Percentiles rank a stretch among this genome's conserved stretches.
Conservation (phyloP, 2,329 filamentous ascomycete species). For the Phaeosphaeriaceae sp. region DNA sequence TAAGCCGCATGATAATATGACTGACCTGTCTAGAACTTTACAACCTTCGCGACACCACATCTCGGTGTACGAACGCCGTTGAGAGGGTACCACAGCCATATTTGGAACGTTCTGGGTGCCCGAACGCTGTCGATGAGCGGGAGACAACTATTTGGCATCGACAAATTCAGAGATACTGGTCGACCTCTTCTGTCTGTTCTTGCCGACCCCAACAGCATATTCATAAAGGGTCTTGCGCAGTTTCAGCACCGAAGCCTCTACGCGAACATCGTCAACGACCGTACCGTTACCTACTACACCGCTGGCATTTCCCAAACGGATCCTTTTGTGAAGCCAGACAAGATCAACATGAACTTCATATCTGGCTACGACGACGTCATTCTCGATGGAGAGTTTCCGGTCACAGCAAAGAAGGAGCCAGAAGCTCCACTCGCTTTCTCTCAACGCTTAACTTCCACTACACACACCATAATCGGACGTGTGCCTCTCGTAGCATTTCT, state of each 20-base stretch:
- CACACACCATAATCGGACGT: constrained; percentile 55
- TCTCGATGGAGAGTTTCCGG: constrained; percentile 70
- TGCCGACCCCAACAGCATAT: constrained; percentile 83
- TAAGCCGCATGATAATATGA: constrained; percentile 24
- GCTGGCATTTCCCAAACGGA: constrained; percentile 78
- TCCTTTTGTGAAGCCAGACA: constrained; percentile 73
- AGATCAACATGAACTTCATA: constrained; percentile 75
- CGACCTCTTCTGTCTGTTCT: constrained; percentile 80
- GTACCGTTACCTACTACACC: constrained; percentile 82
- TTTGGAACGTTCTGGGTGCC: constrained; percentile 81
- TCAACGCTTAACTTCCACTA: constrained; percentile 43
- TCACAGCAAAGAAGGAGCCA: constrained; percentile 54
- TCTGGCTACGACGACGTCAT: constrained; percentile 77
- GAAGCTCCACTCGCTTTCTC: constrained; percentile 44
- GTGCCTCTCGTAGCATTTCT: constrained; percentile 72
- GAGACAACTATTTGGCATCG: constrained; percentile 84
- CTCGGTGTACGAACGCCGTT: constrained; percentile 61
- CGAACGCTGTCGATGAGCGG: constrained; percentile 83
- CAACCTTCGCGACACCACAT: constrained; percentile 84
- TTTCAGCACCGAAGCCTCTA: constrained; percentile 84
- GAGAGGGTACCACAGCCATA: constrained; percentile 51
- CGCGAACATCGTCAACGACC: constrained; percentile 86
- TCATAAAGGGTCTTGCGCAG: constrained; percentile 76
- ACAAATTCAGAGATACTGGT: constrained; percentile 83
- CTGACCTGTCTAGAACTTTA: constrained; percentile 73